Evolutionary conservation across 2,329 filamentous ascomycete species (phyloP), one percentile per base, ranked within the genome.

Genomic region (Pestalotiopsis sp.): DNA sequence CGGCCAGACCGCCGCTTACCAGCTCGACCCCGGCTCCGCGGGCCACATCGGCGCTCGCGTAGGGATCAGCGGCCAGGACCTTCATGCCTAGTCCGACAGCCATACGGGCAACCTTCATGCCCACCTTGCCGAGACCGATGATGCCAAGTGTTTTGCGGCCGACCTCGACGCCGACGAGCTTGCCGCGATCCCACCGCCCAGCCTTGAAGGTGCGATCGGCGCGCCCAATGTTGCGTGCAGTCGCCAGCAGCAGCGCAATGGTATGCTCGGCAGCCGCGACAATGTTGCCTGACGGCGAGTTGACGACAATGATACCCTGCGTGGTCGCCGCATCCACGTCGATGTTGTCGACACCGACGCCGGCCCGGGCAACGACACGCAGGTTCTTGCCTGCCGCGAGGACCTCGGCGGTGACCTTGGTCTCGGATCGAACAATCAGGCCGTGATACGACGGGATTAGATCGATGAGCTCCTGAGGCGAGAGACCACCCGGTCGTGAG

Each of bases 301-400:
- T 96, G 67, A 95, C 90, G 2, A 96, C 93, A 65, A 95, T 90
- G 69, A 95, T 90, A 23, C 93, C 93, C 67, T 90, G 84, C 52
- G 87, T 84, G 0, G 92, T 95, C 2, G 93, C 93, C 7, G 89
- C 88, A 41, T 89, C 83, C 0, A 95, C 90, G 76, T 95, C 87
- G 63, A 96, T 93, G 80, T 95, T 95, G 81, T 95, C 92, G 27
- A 95, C 92, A 39, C 92, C 93, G 1, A 95, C 93, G 13, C 93
- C 93, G 13, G 93, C 93, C 70, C 93, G 86, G 2, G 92, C 93
- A 25, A 96, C 92, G 9, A 95, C 93, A 72, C 92, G 91, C 65
- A 95, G 85, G 69, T 89, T 91, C 73, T 84, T 87, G 11, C 89
- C 92, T 1, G 90, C 90, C 13, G 83, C 80, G 13, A 95, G 84